Conservation (phyloP, 2,329 filamentous ascomycete genomes). For the Pseudophaeomoniella oleicola region DNA sequence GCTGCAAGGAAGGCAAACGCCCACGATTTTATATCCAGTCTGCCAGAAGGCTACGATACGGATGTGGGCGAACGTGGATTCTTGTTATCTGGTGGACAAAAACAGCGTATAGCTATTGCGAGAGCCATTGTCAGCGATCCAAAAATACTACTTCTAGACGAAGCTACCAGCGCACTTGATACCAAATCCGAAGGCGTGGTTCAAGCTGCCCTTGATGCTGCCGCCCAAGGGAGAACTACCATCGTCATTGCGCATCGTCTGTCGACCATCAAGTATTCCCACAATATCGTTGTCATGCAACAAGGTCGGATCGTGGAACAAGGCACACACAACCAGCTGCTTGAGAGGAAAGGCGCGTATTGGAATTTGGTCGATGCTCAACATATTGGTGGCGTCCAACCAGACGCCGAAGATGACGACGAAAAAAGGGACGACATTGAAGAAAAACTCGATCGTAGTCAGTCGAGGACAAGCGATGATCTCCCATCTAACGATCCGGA, state of each 20-base stretch:
- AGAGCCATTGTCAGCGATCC: slow-evolving; percentile 81
- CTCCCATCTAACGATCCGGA: slow-evolving; percentile 15
- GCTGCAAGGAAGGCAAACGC: slow-evolving; percentile 87
- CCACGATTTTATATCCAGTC: slow-evolving; percentile 70
- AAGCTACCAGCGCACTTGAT: slow-evolving; percentile 86
- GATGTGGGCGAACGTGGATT: slow-evolving; percentile 93
- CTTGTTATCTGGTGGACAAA: slow-evolving; percentile 83
- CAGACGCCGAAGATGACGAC: slow-evolving; percentile 18
- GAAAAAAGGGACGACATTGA: slow-evolving; percentile 13
- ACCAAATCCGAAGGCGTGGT: slow-evolving; percentile 91
- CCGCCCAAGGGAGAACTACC: slow-evolving; percentile 74
- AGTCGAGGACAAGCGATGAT: slow-evolving; percentile 17
- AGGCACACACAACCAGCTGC: slow-evolving; percentile 68
- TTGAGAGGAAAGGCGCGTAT: slow-evolving; percentile 60
- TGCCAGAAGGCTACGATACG: slow-evolving; percentile 84
- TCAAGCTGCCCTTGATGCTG: slow-evolving; percentile 79
- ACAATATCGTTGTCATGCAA: slow-evolving; percentile 92
- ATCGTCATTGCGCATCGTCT: slow-evolving; percentile 93
- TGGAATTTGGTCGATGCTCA: slow-evolving; percentile 78
- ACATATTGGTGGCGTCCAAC: slow-evolving; percentile 51
- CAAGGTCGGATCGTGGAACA: slow-evolving; percentile 80
- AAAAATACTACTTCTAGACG: slow-evolving; percentile 82
- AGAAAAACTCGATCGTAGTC: slow-evolving; percentile 16
- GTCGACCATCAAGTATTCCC: slow-evolving; percentile 83
- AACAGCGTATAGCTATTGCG: slow-evolving; percentile 91